Base-by-base conservation (phyloP, 805 yeast species). In the Yamadazyma olivae region DNA sequence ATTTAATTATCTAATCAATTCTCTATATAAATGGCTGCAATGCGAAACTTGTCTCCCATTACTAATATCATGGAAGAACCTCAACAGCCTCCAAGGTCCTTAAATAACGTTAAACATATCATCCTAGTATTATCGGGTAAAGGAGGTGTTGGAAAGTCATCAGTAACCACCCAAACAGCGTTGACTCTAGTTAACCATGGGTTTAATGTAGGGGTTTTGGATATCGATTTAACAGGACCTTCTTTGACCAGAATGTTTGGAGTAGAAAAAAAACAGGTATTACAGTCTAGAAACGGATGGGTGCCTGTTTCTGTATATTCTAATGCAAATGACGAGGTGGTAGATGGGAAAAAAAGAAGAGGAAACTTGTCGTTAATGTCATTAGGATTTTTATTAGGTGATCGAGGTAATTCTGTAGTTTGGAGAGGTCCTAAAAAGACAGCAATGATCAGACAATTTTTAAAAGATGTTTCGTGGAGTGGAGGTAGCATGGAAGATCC, bases 371-470 rank as follows among this genome's bases (percentile, higher is more conserved):
- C 77, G 18, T 73, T 90, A 30, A 88, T 91, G 83, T 86, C 95
- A 3, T 59, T 93, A 10, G 99, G 98, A 5, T 93, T 93, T 54
- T 60, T 93, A 34, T 61, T 93, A 5, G 81, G 83, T 17, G 82
- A 87, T 52, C 62, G 98, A 43, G 95, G 95, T 18, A 86, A 83
- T 50, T 80, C 95, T 17, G 93, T 93, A 13, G 97, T 93, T 7
- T 93, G 99, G 99, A 71, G 98, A 53, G 99, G 99, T 0, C 99
- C 99, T 3, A 89, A 91, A 61, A 93, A 95, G 56, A 90, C 97
- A 0, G 96, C 97, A 10, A 93, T 93, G 98, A 85, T 93, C 24
- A 75, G 90, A 43, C 99, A 93, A 62, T 91, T 93, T 54, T 67
- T 95, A 27, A 76, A 78, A 42, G 98, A 93, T 56, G 96, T 91